Percentiles rank a stretch among this genome's conserved stretches.
These are phyloP conservation scores for Pseudogymnoascus sp. DNA, from an alignment of 2,329 filamentous ascomycete species.

Conservation along the genomic window DNA sequence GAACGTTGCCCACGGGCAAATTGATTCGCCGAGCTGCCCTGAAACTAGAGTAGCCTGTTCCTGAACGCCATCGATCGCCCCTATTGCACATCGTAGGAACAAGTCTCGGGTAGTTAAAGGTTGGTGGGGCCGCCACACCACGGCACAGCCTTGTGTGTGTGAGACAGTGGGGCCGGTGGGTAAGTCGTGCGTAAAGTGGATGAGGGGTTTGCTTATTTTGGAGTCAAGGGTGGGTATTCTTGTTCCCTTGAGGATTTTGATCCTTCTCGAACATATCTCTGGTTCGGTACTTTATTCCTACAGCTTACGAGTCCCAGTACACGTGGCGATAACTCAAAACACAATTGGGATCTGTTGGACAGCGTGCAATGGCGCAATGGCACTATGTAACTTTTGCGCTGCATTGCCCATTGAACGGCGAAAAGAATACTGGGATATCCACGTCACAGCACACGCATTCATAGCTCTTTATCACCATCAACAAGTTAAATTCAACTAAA, in stretches of 20 bases:
- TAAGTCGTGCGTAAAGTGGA: not conserved
- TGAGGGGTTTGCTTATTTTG: not conserved
- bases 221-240: not conserved
- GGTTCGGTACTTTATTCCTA: not conserved
- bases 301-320: not conserved
- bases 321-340: not conserved
- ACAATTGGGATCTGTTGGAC: not conserved
- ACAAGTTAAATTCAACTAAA: conserved; percentile 1
- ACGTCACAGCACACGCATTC: not conserved
- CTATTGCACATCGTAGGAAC: not conserved
- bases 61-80: not conserved
- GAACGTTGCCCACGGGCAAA: not conserved
- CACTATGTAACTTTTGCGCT: not conserved
- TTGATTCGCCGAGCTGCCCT: not conserved
- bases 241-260: not conserved
- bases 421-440: not conserved
- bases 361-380: not conserved
- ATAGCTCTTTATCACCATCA: not conserved
- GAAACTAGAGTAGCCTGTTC: not conserved
- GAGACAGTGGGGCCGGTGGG: not conserved
- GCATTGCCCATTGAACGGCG: not conserved
- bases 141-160: not conserved
- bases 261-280: not conserved
- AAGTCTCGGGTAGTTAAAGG: not conserved
- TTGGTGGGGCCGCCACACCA: not conserved